A percentile compares a stretch with the other conserved stretches of the same genome.
These are phyloP conservation scores for Moesziomyces sp. DNA, from an alignment of 1,284 basidiomycete genomes.

Conservation along the genomic window DNA sequence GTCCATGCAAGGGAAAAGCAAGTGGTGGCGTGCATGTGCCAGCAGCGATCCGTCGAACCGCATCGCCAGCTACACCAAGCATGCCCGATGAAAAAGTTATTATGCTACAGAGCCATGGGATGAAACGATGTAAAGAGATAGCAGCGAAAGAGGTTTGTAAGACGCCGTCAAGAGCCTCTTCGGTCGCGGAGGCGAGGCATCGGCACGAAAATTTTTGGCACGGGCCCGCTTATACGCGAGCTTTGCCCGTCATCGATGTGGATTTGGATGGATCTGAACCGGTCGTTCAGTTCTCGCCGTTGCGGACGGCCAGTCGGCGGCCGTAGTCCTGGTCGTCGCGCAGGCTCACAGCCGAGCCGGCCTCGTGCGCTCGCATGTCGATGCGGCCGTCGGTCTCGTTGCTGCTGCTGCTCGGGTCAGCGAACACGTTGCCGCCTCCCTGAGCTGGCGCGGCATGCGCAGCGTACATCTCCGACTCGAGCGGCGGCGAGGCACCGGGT, in stretches of 20 bases:
- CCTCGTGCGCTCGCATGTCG: constrained; percentile 43
- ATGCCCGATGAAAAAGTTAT: not conserved
- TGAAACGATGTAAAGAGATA: not conserved
- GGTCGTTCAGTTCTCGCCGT: constrained; percentile 18
- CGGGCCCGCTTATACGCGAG: not conserved
- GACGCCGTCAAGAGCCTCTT: not conserved
- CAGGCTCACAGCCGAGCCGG: constrained; percentile 39
- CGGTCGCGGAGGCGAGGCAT: not conserved
- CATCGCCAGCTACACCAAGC: not conserved
- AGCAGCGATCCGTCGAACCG: not conserved
- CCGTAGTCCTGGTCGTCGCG: constrained; percentile 59
- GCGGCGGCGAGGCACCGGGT: constrained; percentile 37
- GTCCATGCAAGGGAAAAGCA: constrained; percentile 2
- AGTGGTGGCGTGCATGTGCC: not conserved
- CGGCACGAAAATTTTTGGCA: not conserved
- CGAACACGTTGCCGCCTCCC: constrained; percentile 49
- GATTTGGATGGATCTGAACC: not conserved
- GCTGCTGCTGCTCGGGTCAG: constrained; percentile 48
- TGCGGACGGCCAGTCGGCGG: constrained; percentile 49
- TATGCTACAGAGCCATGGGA: not conserved
- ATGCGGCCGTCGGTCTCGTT: constrained; percentile 52
- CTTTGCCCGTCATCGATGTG: not conserved
- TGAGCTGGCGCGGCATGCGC: constrained; percentile 6
- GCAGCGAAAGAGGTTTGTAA: not conserved
- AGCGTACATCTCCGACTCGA: constrained; percentile 40